These are phyloP conservation scores for Boletus fagicola DNA, from an alignment of 768 basidiomycete species.

Conservation along the genomic window DNA sequence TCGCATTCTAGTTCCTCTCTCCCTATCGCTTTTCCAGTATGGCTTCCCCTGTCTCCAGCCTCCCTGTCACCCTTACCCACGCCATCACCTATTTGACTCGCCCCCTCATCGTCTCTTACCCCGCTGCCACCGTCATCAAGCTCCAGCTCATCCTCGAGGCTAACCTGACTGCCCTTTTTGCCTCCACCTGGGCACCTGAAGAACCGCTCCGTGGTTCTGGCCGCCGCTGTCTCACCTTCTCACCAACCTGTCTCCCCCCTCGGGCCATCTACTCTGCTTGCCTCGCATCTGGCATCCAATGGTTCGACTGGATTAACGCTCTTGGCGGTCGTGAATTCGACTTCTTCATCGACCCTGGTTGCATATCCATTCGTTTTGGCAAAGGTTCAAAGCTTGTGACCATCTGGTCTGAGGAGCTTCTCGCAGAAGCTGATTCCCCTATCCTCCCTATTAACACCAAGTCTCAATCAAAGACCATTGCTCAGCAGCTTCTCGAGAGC, in stretches of 20 bases:
- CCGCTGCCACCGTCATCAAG: constrained; percentile 62
- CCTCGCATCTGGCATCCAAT: constrained; percentile 65
- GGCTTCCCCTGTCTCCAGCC: constrained; percentile 43
- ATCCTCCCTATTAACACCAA: constrained; percentile 19
- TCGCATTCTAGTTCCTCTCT: constrained; percentile 21
- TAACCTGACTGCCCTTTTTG: constrained; percentile 68
- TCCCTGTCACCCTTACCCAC: constrained; percentile 69
- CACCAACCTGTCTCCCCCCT: constrained; percentile 67
- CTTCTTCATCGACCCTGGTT: constrained; percentile 78
- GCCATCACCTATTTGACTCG: constrained; percentile 72
- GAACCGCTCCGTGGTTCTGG: constrained; percentile 69
- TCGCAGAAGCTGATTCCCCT: constrained; percentile 27
- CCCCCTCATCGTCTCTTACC: constrained; percentile 55
- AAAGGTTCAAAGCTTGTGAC: constrained; percentile 49
- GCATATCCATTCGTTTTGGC: constrained; percentile 64
- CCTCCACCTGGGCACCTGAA: constrained; percentile 60
- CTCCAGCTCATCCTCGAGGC: constrained; percentile 71
- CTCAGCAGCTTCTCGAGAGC: constrained; percentile 71
- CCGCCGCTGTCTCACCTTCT: constrained; percentile 72
- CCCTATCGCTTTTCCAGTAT: constrained; percentile 13
- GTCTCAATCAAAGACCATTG: constrained; percentile 55
- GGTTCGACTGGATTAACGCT: constrained; percentile 76
- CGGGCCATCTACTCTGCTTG: constrained; percentile 71
- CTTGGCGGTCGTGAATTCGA: constrained; percentile 74
- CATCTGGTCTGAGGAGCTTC: constrained; percentile 63